A percentile compares a stretch with the other conserved stretches of the same genome.
Conservation (phyloP, 2,329 filamentous ascomycete species). For the Stromatinia cepivora region DNA sequence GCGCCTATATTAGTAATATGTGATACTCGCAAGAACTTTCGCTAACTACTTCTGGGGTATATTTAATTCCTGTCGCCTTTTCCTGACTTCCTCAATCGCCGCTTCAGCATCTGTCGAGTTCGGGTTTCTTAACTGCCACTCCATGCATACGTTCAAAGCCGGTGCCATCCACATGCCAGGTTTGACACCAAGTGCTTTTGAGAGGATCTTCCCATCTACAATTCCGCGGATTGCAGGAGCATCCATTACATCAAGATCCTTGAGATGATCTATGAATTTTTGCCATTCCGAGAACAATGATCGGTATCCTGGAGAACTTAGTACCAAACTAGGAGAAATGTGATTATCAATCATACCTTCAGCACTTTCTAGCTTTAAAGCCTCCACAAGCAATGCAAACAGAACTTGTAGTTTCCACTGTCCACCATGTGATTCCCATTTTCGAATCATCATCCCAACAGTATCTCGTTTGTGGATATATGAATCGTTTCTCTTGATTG, state of each 20-base stretch:
- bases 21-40: background rate
- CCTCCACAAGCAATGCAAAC: slow-evolving; percentile 66
- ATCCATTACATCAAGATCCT: slow-evolving; percentile 56
- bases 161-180: slow-evolving; percentile 82
- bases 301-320: slow-evolving; percentile 30
- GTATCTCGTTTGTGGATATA: slow-evolving; percentile 57
- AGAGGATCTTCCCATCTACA: slow-evolving; percentile 74
- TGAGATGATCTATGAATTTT: slow-evolving; percentile 55
- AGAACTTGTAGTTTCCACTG: slow-evolving; percentile 73
- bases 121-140: slow-evolving; percentile 87
- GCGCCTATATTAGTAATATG: background rate
- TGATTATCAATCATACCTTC: slow-evolving; percentile 5
- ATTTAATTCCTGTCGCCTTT: slow-evolving; percentile 36
- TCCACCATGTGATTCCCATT: slow-evolving; percentile 62
- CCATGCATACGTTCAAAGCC: slow-evolving; percentile 76
- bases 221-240: slow-evolving; percentile 60
- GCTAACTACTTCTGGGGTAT: slow-evolving; percentile 31
- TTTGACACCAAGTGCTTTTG: slow-evolving; percentile 63
- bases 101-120: slow-evolving; percentile 57
- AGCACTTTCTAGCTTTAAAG: slow-evolving; percentile 45
- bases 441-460: slow-evolving; percentile 72
- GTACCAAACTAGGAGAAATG: background rate
- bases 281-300: slow-evolving; percentile 54
- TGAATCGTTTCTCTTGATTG: slow-evolving; percentile 49
- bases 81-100: slow-evolving; percentile 60